Evolutionary conservation across 345 rosid species (phyloP).

Genomic region (Aethionema arabicum): DNA sequence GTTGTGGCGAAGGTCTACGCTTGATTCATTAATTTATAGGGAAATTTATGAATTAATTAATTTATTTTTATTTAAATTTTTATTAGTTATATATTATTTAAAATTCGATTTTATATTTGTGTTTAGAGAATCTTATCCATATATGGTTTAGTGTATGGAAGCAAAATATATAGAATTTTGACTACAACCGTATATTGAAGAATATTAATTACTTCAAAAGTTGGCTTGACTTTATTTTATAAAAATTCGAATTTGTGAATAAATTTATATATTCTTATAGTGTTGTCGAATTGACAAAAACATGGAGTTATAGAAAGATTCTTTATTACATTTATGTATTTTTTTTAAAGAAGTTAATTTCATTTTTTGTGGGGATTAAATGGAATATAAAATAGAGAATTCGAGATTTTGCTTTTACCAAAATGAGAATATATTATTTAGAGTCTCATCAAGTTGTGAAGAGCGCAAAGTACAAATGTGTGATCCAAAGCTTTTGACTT

Average conservation of each 20-base stretch:
- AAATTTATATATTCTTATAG: conserved; percentile 18
- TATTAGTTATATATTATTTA: neutral
- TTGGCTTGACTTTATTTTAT: conserved; percentile 24
- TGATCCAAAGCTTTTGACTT: too few relatives aligned
- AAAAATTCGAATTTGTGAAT: conserved; percentile 18
- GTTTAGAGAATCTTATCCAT: conserved; percentile 19
- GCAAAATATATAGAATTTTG: conserved; percentile 28
- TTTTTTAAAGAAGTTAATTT: neutral
- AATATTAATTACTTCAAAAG: conserved; percentile 13
- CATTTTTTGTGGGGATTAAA: neutral
- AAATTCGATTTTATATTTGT: too few relatives aligned
- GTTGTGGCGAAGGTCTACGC: conserved; percentile 13
- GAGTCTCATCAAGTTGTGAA: too few relatives aligned
- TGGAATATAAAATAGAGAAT: neutral
- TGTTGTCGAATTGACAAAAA: conserved; percentile 17
- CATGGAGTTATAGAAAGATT: too few relatives aligned
- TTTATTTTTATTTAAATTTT: neutral
- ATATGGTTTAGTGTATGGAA: conserved; percentile 27
- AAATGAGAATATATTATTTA: too few relatives aligned
- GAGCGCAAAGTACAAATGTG: too few relatives aligned
- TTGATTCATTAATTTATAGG: conserved; percentile 26
- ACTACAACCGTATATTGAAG: conserved; percentile 17
- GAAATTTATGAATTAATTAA: neutral
- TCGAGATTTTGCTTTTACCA: too few relatives aligned
- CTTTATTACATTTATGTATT: too few relatives aligned